A percentile compares a stretch with the other conserved stretches of the same genome.
Evolutionary conservation across 768 basidiomycete genomes (phyloP).

Genomic region (Amyloporia xantha): DNA sequence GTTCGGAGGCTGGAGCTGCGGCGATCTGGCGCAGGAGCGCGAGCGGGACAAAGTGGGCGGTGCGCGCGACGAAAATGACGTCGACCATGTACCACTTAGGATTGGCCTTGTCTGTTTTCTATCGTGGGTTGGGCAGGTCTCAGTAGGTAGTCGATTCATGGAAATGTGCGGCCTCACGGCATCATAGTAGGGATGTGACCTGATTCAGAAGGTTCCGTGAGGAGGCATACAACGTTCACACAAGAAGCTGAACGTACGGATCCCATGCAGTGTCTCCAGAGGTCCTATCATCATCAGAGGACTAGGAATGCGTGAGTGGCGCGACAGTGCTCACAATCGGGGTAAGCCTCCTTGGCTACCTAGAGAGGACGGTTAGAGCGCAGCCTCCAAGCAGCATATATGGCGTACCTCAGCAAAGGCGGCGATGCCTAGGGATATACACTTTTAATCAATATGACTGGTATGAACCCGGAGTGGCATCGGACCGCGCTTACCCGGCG

Average conservation of each 20-base stretch:
- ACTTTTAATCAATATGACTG: neutral
- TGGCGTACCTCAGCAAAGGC: slow-evolving; percentile 69
- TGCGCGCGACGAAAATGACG: slow-evolving; percentile 56
- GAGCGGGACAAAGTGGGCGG: slow-evolving; percentile 71
- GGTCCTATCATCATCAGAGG: slow-evolving; percentile 8
- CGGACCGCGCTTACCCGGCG: slow-evolving; percentile 46
- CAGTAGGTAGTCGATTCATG: neutral
- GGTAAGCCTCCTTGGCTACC: slow-evolving; percentile 82
- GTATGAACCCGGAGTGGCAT: neutral
- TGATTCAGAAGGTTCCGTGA: slow-evolving; percentile 18
- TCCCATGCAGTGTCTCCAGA: slow-evolving; percentile 85
- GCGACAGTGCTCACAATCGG: slow-evolving; percentile 60
- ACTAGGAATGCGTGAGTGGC: slow-evolving; percentile 1
- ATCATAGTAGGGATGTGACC: slow-evolving; percentile 77
- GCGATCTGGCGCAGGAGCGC: slow-evolving; percentile 65
- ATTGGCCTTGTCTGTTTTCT: slow-evolving; percentile 72
- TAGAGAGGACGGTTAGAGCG: slow-evolving; percentile 20
- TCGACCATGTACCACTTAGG: slow-evolving; percentile 96
- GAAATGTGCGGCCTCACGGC: slow-evolving; percentile 36
- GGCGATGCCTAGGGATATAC: slow-evolving; percentile 52
- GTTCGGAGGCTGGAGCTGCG: slow-evolving; percentile 25
- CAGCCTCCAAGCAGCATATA: neutral
- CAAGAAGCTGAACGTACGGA: slow-evolving; percentile 38
- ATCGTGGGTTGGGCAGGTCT: slow-evolving; percentile 6
- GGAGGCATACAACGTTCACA: slow-evolving; percentile 8